Evolutionary conservation across 768 basidiomycete genomes (phyloP), one percentile per base, ranked within the genome.

Genomic region (Myochromella boudieri): DNA sequence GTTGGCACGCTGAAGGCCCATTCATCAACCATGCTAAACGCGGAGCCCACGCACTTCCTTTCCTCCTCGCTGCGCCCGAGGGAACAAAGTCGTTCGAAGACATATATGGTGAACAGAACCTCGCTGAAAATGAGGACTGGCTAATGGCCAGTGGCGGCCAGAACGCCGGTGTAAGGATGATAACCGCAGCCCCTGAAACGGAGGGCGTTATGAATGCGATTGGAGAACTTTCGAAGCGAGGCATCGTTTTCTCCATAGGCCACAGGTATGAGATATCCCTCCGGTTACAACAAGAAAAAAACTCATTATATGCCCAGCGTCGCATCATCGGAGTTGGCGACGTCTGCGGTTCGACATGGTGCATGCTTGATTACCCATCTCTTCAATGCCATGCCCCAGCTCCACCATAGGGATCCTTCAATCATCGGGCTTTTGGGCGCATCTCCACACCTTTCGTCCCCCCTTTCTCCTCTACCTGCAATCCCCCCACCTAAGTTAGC

Each of bases 1-100:
- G 93, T 21, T 95, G 88, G 85, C 93, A 95, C 54, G 88, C 80
- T 21, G 93, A 95, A 66, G 93, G 93, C 0, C 92, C 93, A 0
- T 95, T 94, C 70, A 75, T 94, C 33, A 84, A 91, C 44, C 67
- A 81, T 31, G 75, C 76, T n/a, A 92, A 92, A 62, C 82, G 87
- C 34, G 93, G 93, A 2, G 90, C 88, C 2, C 93, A 95, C 61
- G 76, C 86, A 1, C 78, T 81, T 3, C 70, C 80, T 3, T 81
- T 81, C 65, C 80, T 91, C 24, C 62, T 80, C 20, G 54, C 77
- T 18, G 88, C 90, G 0, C 70, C 72, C 1, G 71, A 80, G n/a
- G 84, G 85, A 4, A 76, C 82, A 51, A 66, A 68, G 20, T 75
- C 86, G 1, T 85, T 94, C 45, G 86, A 92, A 60, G 75, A 78